phyloP scores from a whole-genome alignment of 495 filamentous ascomycete genomes.

The Talaromyces proteolyticus region DNA sequence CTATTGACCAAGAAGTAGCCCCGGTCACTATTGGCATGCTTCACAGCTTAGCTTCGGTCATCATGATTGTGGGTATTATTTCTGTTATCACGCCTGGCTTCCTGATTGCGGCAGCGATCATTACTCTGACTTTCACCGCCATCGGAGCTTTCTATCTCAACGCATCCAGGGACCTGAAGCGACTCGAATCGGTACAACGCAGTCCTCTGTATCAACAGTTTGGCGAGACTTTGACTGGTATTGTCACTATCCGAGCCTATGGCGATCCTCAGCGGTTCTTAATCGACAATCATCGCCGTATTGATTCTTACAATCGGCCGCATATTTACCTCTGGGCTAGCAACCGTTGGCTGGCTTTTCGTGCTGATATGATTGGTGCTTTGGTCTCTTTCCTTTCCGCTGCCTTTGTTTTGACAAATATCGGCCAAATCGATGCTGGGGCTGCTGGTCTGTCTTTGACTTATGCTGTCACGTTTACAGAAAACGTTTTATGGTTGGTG shows the following conservation, averaged over 20 bases:
- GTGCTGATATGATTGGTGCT: constrained; percentile 87
- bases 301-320: constrained; percentile 87
- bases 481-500: constrained; percentile 96
- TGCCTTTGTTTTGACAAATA: constrained; percentile 77
- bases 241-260: constrained; percentile 97
- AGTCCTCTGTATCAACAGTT: constrained; percentile 98
- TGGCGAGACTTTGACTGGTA: constrained; percentile 89
- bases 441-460: constrained; percentile 92
- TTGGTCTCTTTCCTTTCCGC: constrained; percentile 92
- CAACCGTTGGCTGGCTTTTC: constrained; percentile 93
- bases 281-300: constrained; percentile 80
- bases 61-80: constrained; percentile 90
- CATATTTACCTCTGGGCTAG: constrained; percentile 98
- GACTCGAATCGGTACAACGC: constrained; percentile 88
- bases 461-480: constrained; percentile 97
- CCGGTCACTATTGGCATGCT: constrained; percentile 78
- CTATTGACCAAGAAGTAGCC: constrained; percentile 92
- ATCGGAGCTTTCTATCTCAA: constrained; percentile 86
- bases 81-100: constrained; percentile 89
- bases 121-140: constrained; percentile 72
- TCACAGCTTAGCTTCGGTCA: constrained; percentile 61
- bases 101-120: constrained; percentile 80
- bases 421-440: constrained; percentile 85
- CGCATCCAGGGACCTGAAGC: constrained; percentile 88
- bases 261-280: constrained; percentile 91